phyloP scores from a whole-genome alignment of 768 basidiomycete species.

The Paxillus involutus region DNA sequence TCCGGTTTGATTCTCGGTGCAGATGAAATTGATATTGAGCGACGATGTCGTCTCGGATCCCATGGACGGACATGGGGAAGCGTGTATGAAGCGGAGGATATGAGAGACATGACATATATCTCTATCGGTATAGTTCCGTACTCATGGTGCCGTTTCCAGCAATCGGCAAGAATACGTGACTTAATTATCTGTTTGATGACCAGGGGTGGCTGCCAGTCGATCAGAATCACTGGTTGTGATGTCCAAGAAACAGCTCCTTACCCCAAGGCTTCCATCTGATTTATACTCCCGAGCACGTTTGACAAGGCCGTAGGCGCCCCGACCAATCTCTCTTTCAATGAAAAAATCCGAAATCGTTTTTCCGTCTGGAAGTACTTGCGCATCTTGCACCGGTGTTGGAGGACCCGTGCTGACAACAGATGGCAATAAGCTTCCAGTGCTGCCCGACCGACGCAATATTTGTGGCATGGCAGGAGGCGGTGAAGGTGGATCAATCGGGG shows the following conservation, averaged over 20 bases:
- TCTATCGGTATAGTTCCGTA: constrained; percentile 98
- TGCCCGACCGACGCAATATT: constrained; percentile 62
- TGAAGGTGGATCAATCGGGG: constrained; percentile 72
- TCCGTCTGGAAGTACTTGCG: constrained; percentile 42
- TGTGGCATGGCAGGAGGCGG: constrained; percentile 60
- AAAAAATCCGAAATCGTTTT: constrained; percentile 84
- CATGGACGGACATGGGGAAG: constrained; percentile 80
- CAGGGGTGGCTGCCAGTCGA: constrained; percentile 63
- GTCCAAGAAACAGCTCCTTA: constrained; percentile 42
- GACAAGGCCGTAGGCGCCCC: constrained; percentile 94
- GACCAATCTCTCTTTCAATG: constrained; percentile 85
- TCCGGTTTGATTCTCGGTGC: background rate
- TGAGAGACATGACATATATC: constrained; percentile 90
- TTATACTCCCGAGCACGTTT: constrained; percentile 83
- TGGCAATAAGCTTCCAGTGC: constrained; percentile 63
- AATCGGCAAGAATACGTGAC: constrained; percentile 96
- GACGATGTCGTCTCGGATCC: constrained; percentile 63
- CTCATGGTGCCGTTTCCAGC: constrained; percentile 97
- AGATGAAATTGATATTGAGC: constrained; percentile 21
- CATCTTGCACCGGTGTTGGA: constrained; percentile 52
- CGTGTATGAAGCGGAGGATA: constrained; percentile 77
- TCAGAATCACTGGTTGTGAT: constrained; percentile 3
- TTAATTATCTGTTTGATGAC: constrained; percentile 99
- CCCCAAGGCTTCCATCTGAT: constrained; percentile 77
- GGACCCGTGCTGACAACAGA: constrained; percentile 58